Evolutionary conservation across 1,284 basidiomycete species (phyloP).

Genomic region (Apiotrichum sp.): DNA sequence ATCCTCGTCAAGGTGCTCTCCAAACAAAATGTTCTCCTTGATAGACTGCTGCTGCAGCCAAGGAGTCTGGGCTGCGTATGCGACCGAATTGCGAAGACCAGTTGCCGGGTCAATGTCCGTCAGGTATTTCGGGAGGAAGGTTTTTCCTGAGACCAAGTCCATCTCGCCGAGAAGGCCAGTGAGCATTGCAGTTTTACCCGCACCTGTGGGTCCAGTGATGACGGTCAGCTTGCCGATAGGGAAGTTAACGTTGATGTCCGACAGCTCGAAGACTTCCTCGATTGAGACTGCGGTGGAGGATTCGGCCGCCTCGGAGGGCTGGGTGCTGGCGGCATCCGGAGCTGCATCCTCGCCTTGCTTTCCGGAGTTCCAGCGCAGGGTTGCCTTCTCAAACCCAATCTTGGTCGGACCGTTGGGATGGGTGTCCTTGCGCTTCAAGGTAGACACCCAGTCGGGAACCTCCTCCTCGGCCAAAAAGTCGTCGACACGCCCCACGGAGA

Average conservation of each 20-base stretch:
- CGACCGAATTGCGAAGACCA: conserved; percentile 65
- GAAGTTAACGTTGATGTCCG: conserved; percentile 61
- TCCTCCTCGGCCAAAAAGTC: conserved; percentile 78
- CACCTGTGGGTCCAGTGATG: conserved; percentile 69
- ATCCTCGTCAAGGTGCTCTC: conserved; percentile 57
- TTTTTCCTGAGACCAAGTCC: conserved; percentile 58
- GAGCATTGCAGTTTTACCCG: conserved; percentile 54
- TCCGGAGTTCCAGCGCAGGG: conserved; percentile 62
- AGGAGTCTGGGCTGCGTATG: conserved; percentile 76
- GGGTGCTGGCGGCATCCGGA: neutral
- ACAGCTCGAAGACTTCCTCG: conserved; percentile 54
- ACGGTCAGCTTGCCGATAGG: conserved; percentile 63
- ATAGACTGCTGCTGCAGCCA: conserved; percentile 64
- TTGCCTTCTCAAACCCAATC: conserved; percentile 60
- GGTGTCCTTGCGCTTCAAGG: conserved; percentile 50
- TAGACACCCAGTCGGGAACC: conserved; percentile 63
- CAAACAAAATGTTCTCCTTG: conserved; percentile 62
- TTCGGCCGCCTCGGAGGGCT: conserved; percentile 20
- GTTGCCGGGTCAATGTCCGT: conserved; percentile 55
- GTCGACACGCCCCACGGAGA: conserved; percentile 72
- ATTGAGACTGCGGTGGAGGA: conserved; percentile 7
- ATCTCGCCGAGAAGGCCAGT: conserved; percentile 53
- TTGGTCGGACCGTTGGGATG: conserved; percentile 41
- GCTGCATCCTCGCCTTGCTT: conserved; percentile 25
- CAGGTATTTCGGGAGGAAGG: conserved; percentile 61